Evolutionary conservation across 2,329 filamentous ascomycete genomes (phyloP).

Genomic region (Lasiodiplodia sp.): DNA sequence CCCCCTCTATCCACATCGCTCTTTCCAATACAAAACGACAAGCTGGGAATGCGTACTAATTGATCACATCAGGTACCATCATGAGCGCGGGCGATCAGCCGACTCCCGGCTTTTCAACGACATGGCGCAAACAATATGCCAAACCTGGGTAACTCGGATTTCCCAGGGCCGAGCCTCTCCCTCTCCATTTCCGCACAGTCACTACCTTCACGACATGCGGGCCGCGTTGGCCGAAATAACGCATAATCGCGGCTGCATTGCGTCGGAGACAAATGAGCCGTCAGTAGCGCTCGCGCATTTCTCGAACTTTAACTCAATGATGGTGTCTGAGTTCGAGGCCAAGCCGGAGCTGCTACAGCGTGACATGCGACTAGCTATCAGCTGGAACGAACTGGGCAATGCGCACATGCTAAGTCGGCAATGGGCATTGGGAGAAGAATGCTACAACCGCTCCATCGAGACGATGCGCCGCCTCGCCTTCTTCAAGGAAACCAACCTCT

Average conservation of each 20-base stretch:
- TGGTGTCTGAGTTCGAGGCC: constrained; percentile 26
- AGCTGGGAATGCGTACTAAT: neutral
- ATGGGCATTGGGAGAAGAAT: constrained; percentile 32
- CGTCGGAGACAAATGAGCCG: constrained; percentile 34
- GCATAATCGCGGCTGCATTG: constrained; percentile 36
- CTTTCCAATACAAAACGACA: too few relatives aligned
- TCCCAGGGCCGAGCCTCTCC: neutral
- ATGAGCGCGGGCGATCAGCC: constrained; percentile 31
- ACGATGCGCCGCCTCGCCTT: constrained; percentile 30
- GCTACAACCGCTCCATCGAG: constrained; percentile 32
- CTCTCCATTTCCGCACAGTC: neutral
- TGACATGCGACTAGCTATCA: constrained; percentile 34
- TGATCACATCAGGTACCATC: constrained; percentile 31
- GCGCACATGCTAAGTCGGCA: constrained; percentile 34
- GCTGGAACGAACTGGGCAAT: constrained; percentile 35
- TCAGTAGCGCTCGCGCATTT: constrained; percentile 30
- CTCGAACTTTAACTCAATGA: constrained; percentile 33
- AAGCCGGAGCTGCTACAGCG: constrained; percentile 5
- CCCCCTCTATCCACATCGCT: too few relatives aligned
- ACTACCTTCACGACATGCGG: constrained; percentile 23
- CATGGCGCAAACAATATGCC: constrained; percentile 28
- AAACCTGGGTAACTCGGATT: neutral
- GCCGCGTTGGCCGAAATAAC: constrained; percentile 32
- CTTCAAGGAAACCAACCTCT: constrained; percentile 28
- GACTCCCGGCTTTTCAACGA: constrained; percentile 31